Conservation (phyloP, 495 filamentous ascomycete genomes). For the Rostrohypoxylon terebratum region DNA sequence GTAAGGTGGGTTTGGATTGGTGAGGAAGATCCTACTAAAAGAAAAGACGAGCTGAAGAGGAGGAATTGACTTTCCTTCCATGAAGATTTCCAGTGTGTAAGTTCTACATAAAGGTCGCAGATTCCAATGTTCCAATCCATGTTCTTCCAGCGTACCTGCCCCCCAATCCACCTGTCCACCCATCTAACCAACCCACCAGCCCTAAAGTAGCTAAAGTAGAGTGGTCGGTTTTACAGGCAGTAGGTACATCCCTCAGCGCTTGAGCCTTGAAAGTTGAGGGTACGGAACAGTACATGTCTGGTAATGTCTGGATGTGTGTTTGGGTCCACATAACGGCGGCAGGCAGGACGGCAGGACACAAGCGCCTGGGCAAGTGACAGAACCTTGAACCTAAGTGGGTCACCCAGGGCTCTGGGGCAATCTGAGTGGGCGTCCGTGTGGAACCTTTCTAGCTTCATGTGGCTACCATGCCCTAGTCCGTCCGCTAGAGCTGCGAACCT, state of each 20-base stretch:
- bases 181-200: conserved; percentile 12
- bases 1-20: conserved; percentile 13
- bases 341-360: background rate
- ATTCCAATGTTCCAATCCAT: background rate
- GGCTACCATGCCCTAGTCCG: conserved; percentile 33
- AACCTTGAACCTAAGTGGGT: conserved; percentile 11
- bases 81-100: conserved; percentile 33
- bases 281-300: conserved; percentile 6
- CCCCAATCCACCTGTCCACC: background rate
- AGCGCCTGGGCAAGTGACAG: background rate
- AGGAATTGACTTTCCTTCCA: conserved; percentile 1
- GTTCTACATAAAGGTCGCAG: no score
- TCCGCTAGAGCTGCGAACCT: conserved; percentile 36
- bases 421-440: conserved; percentile 29
- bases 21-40: conserved; percentile 23
- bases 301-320: background rate
- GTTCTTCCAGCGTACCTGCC: conserved; percentile 12
- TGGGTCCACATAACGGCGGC: background rate
- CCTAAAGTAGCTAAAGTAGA: conserved; percentile 34
- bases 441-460: conserved; percentile 31
- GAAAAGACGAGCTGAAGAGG: conserved; percentile 29
- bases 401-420: conserved; percentile 29
- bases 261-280: no score
- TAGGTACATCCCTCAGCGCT: conserved; percentile 4
- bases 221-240: conserved; percentile 23